Evolutionary conservation across 768 basidiomycete genomes (phyloP).

Genomic region (Kwoniella bestiolae): DNA sequence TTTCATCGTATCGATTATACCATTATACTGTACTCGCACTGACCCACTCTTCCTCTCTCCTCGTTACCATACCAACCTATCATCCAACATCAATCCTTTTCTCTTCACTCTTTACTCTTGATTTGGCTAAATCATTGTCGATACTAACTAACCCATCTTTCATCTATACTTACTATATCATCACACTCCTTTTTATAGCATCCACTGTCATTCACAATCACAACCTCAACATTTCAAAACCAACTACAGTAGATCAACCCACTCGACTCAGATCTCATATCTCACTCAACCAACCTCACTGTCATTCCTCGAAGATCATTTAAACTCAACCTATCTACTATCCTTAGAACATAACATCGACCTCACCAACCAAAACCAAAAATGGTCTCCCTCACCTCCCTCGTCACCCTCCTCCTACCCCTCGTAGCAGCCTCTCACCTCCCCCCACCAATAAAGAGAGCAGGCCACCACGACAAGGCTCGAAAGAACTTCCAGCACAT

Average conservation of each 20-base stretch:
- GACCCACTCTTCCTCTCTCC: slow-evolving; percentile 6
- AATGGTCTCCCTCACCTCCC: slow-evolving; percentile 10
- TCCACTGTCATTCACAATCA: neutral
- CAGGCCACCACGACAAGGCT: slow-evolving; percentile 14
- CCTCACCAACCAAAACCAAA: neutral
- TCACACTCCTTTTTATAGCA: neutral
- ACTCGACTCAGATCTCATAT: slow-evolving; percentile 3
- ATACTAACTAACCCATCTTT: neutral
- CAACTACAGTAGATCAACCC: slow-evolving; percentile 1
- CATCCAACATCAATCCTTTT: neutral
- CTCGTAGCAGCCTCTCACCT: slow-evolving; percentile 14
- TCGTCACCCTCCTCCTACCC: slow-evolving; percentile 17
- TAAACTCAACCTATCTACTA: too few species aligned
- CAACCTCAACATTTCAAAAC: neutral
- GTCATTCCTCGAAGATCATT: slow-evolving; percentile 5
- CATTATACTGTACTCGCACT: neutral
- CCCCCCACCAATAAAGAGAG: slow-evolving; percentile 22
- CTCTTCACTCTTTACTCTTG: neutral
- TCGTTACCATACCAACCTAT: neutral
- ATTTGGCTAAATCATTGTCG: neutral
- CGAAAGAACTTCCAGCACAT: slow-evolving; percentile 15
- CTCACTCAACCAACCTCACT: neutral
- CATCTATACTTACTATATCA: neutral
- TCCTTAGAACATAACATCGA: neutral
- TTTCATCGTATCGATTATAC: slow-evolving; percentile 8